Conservation (phyloP, 2,329 filamentous ascomycete species). For the Paraconiothyrium sp. region DNA sequence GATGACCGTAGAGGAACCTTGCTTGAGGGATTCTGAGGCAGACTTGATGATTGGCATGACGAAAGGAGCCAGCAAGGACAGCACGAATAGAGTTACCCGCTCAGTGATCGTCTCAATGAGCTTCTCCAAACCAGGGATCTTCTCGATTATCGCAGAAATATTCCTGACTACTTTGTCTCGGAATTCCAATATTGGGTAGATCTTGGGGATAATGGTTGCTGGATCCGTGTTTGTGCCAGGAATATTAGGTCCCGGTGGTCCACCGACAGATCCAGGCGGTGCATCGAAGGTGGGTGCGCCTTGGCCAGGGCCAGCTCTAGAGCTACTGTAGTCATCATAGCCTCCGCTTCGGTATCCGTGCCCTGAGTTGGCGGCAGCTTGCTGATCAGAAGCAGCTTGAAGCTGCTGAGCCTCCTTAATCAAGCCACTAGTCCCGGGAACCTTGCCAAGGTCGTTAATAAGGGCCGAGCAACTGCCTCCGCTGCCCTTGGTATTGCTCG, state of each 20-base stretch:
- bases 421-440: conserved; percentile 68
- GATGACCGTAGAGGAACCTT: conserved; percentile 78
- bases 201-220: conserved; percentile 64
- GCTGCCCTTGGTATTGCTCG: conserved; percentile 43
- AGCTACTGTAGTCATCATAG: conserved; percentile 49
- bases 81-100: conserved; percentile 88
- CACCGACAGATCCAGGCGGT: conserved; percentile 56
- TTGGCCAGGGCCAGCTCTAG: conserved; percentile 55
- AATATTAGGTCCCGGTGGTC: conserved; percentile 62
- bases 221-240: conserved; percentile 83
- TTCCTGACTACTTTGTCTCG: conserved; percentile 91
- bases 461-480: conserved; percentile 55
- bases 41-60: conserved; percentile 89
- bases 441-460: conserved; percentile 75
- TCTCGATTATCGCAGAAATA: conserved; percentile 85
- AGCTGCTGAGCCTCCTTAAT: conserved; percentile 58
- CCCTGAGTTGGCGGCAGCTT: conserved; percentile 53
- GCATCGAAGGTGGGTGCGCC: conserved; percentile 49
- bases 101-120: conserved; percentile 95
- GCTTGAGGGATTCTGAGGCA: conserved; percentile 84
- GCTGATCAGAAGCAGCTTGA: conserved; percentile 58
- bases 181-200: conserved; percentile 95
- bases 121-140: conserved; percentile 87
- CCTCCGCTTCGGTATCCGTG: conserved; percentile 57
- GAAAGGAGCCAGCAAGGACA: conserved; percentile 90